Evolutionary conservation across 2,329 filamentous ascomycete genomes (phyloP).

Genomic region (Arthroderma sp.): DNA sequence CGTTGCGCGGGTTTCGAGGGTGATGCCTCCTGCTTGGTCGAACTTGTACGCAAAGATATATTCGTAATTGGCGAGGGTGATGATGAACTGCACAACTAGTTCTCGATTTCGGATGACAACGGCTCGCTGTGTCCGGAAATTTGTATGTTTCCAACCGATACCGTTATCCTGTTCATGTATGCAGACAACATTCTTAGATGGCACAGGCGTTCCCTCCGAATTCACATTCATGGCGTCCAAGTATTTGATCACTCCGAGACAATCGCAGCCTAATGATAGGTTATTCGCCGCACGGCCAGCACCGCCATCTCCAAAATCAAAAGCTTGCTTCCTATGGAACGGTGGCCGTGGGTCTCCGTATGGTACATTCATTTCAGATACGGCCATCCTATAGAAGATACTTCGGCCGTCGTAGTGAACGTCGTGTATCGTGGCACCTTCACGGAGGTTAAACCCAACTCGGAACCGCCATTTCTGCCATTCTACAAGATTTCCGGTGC

Average conservation of each 20-base stretch:
- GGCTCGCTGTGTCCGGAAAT: constrained; percentile 50
- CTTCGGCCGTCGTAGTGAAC: constrained; percentile 49
- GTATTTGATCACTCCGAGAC: constrained; percentile 51
- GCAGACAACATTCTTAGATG: constrained; percentile 50
- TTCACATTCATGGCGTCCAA: constrained; percentile 41
- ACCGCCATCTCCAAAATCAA: constrained; percentile 55
- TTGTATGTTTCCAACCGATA: constrained; percentile 58
- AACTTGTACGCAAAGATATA: constrained; percentile 55
- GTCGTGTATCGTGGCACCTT: constrained; percentile 55
- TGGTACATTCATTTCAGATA: constrained; percentile 54
- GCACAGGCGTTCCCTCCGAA: constrained; percentile 38
- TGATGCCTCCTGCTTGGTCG: constrained; percentile 49
- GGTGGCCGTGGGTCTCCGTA: constrained; percentile 51
- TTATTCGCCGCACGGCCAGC: constrained; percentile 52
- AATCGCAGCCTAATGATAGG: constrained; percentile 54
- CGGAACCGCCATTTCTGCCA: constrained; percentile 58
- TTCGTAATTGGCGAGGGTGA: constrained; percentile 58
- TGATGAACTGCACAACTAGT: constrained; percentile 54
- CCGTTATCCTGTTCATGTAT: constrained; percentile 58
- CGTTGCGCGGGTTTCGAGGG: constrained; percentile 50
- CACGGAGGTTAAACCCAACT: constrained; percentile 54
- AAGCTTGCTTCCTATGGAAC: constrained; percentile 54
- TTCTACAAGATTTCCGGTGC: constrained; percentile 34
- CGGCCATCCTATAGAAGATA: constrained; percentile 50
- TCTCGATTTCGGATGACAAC: constrained; percentile 49